These are phyloP conservation scores for Flaveria brownii DNA, from an alignment of 129 eudicot species.

Conservation along the genomic window DNA sequence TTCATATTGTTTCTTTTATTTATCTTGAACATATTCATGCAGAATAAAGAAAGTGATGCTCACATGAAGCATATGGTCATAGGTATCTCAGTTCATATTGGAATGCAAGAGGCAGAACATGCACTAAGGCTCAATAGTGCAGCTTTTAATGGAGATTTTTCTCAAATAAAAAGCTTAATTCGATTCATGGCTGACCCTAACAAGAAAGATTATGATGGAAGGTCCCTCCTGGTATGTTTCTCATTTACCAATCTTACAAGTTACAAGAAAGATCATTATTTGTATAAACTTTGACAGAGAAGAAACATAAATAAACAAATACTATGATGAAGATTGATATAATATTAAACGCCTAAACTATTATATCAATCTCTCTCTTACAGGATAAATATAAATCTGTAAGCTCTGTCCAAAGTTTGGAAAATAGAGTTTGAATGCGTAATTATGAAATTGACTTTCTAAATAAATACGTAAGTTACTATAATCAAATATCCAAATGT, in stretches of 20 bases:
- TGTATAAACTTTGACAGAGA: not conserved
- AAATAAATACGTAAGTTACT: too few relatives aligned
- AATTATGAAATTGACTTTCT: too few relatives aligned
- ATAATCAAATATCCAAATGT: too few relatives aligned
- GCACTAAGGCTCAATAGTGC: conserved; percentile 83
- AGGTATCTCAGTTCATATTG: conserved; percentile 74
- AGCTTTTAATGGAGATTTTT: conserved; percentile 77
- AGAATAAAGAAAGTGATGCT: conserved; percentile 67
- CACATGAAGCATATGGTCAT: conserved; percentile 71
- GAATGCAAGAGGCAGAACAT: conserved; percentile 84
- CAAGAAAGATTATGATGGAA: conserved; percentile 84
- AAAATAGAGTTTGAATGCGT: too few relatives aligned
- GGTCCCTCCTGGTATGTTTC: conserved; percentile 79
- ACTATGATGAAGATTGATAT: too few relatives aligned
- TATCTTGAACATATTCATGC: conserved; percentile 25
- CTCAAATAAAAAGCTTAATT: conserved; percentile 70
- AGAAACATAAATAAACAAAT: not conserved
- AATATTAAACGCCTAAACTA: too few relatives aligned
- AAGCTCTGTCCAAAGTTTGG: not conserved
- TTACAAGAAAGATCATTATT: not conserved
- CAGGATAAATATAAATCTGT: too few relatives aligned
- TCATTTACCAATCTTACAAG: not conserved
- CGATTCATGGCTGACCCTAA: conserved; percentile 96
- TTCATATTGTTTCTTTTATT: not conserved
- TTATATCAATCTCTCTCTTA: too few relatives aligned